Base-by-base conservation (phyloP, 192 early-diverging fungal genomes). In the Lobosporangium transversale region DNA sequence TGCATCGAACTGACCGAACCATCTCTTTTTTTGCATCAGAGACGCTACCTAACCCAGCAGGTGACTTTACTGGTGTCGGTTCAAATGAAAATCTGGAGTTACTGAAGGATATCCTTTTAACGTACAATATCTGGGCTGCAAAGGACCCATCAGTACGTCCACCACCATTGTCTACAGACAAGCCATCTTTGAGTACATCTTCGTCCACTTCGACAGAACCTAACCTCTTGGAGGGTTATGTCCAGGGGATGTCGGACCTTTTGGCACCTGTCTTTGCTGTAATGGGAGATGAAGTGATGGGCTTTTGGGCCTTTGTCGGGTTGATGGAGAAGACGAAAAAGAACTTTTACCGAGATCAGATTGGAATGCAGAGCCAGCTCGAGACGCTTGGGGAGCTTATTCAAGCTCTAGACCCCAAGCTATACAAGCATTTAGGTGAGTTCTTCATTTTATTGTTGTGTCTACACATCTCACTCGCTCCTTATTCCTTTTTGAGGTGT, bases 191-290 rank as follows among this genome's bases (percentile, higher is more conserved):
- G 8, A 10, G 7, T 7, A 40, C 37, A 29, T n/a, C 61, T 17
- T 3, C 32, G 14, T 14, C 57, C 15, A 2, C 55, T 9, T 4
- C 43, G 4, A 23, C 26, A 11, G 80, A 79, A 73, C 59, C 58
- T 40, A 65, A 52, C 54, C 82, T 67, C 10, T 33, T 76, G 17
- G 64, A 62, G 42, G 95, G 95, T 24, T 98, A 96, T 65, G 96
- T 98, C 0, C 96, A 99, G 79, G 98, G 98, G 14, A 99, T 99
- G 98, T 93, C 90, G 23, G 98, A 99, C 64, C 83, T 99, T 21
- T 82, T 95, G 40, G 89, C 95, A 20, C 96, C 97, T 10, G 83
- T 98, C 8, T 92, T 94, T 83, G 93, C 88, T 12, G 91, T 95
- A 5, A 91, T 97, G 79, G 80, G 86, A 47, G 93, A 97, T 65